Conservation (phyloP, 2,329 filamentous ascomycete genomes). For the Simplicillium aogashimaense region DNA sequence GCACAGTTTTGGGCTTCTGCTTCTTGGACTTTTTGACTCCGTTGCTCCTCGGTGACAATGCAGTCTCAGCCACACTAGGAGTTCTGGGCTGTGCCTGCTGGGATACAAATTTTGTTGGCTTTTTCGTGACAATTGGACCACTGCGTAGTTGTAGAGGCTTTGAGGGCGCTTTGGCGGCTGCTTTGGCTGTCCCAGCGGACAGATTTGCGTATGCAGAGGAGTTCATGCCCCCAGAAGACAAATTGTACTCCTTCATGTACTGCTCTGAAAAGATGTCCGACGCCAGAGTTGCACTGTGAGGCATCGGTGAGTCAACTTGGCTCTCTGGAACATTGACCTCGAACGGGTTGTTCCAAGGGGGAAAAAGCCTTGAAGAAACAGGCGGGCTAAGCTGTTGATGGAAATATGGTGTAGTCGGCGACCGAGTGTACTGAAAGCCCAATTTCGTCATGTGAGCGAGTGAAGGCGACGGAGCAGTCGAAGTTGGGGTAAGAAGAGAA, state of each 20-base stretch:
- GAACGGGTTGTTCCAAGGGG: conserved; percentile 28
- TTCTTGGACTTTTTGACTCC: conserved; percentile 18
- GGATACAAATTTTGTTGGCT: background rate
- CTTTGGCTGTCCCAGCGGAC: background rate
- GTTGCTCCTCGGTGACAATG: conserved; percentile 10
- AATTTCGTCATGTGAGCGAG: conserved; percentile 32
- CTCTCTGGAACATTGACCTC: conserved; percentile 29
- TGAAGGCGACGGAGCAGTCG: conserved; percentile 36
- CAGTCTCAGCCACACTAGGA: too few species aligned
- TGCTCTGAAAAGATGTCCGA: too few species aligned
- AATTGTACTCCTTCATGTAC: background rate
- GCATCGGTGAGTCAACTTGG: conserved; percentile 15
- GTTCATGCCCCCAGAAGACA: background rate
- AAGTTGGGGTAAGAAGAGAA: conserved; percentile 40
- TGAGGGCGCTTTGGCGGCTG: background rate
- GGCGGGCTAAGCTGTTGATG: conserved; percentile 38
- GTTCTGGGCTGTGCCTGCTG: background rate
- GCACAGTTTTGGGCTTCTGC: conserved; percentile 6
- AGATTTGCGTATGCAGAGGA: background rate
- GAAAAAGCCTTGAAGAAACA: conserved; percentile 34
- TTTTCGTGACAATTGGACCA: background rate
- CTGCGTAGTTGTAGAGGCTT: background rate
- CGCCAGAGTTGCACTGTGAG: background rate
- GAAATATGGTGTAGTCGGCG: conserved; percentile 20
- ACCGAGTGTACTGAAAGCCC: conserved; percentile 27